These are phyloP conservation scores for Globisporangium spiculum DNA, from an alignment of 352 stramenopile species.

Conservation along the genomic window DNA sequence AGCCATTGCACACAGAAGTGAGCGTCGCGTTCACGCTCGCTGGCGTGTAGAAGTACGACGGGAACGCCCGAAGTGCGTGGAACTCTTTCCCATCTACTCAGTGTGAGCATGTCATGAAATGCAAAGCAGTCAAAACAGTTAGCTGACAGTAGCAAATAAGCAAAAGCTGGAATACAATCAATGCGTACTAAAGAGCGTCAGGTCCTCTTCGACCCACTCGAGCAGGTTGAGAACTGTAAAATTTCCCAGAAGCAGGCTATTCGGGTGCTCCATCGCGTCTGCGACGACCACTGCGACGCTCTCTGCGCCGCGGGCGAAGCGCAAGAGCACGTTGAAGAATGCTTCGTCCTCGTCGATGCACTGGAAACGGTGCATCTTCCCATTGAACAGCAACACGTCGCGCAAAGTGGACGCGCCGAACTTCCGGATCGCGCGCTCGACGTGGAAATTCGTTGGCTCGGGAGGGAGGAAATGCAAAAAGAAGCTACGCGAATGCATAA, in stretches of 20 bases:
- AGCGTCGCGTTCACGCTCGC: slow-evolving; percentile 22
- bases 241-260: slow-evolving; percentile 35
- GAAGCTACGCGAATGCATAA: slow-evolving; percentile 18
- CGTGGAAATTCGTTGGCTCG: slow-evolving; percentile 39
- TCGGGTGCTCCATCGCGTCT: slow-evolving; percentile 14
- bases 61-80: slow-evolving; percentile 40
- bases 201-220: slow-evolving; percentile 53
- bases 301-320: slow-evolving; percentile 42
- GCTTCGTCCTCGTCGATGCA: slow-evolving; percentile 41
- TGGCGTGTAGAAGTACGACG: slow-evolving; percentile 45
- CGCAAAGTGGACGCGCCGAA: slow-evolving; percentile 31
- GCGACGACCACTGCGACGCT: slow-evolving; percentile 43
- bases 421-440: slow-evolving; percentile 35
- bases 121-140: background rate
- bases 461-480: slow-evolving; percentile 31
- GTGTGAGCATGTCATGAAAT: background rate
- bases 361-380: slow-evolving; percentile 26
- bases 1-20: slow-evolving; percentile 31
- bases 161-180: slow-evolving; percentile 11
- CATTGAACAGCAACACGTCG: slow-evolving; percentile 30
- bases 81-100: slow-evolving; percentile 29
- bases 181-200: slow-evolving; percentile 52
- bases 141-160: background rate
- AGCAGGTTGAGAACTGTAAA: slow-evolving; percentile 45
- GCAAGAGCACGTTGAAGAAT: slow-evolving; percentile 56